Evolutionary conservation across 148 eudicot species (phyloP), one percentile per base, ranked within the genome.

Genomic region (Rhododendron vialii): DNA sequence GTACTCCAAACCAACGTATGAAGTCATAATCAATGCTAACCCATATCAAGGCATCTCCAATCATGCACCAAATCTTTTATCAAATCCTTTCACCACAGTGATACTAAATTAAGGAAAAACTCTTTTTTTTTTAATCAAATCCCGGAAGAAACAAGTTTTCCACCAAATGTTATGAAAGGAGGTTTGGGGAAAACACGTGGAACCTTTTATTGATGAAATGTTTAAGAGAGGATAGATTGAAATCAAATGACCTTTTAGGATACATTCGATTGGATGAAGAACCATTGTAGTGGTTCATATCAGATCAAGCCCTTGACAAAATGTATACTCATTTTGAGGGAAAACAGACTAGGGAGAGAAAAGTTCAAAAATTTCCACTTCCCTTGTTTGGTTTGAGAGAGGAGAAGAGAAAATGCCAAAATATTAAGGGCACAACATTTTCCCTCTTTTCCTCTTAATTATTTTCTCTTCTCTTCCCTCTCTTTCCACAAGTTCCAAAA

Each of bases 21-120:
- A 6, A 75, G 81, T 84, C 71, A 69, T 50, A 48, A 77, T 82
- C 22, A 15, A 85, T 59, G 51, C 33, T 30, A 82, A 57, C n/a
- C 33, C 74, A 63, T 2, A 83, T 50, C 7, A 82, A 73, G 41
- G 76, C 76, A 71, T 71, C 18, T 71, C 76, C 76, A 71, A 71
- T 33, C 76, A 71, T 71, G 7, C 41, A 71, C 76, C 20, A 15
- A 71, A 33, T 30, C 38, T 71, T 71, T 71, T 1, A 30, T 71
- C 38, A 13, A 71, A 71, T 33, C 76, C 76, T 33, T 71, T 71
- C 76, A 71, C 76, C 76, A 33, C 17, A 1, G 8, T 33, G 38
- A 30, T 71, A 71, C 41, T 33, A 71, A 71, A 30, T 13, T 30
- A 71, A 13, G 76, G 20, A 30, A 71, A 30, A 71, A 71, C 17